phyloP scores from a whole-genome alignment of 495 filamentous ascomycete species.

The Neurospora sp. region DNA sequence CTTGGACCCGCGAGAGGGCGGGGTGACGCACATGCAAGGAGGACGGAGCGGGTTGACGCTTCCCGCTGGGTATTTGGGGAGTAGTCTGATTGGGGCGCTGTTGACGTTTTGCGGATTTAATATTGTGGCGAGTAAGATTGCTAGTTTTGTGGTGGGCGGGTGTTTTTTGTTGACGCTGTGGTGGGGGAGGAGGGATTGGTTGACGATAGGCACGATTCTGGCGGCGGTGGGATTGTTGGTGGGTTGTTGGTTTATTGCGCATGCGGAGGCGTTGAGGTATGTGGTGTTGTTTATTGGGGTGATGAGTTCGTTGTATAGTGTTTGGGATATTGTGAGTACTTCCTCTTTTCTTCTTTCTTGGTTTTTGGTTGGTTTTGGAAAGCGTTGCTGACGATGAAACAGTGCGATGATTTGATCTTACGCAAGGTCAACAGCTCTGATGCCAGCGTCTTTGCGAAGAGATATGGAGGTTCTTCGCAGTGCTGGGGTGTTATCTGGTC shows the following conservation, averaged over 20 bases:
- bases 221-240: slow-evolving; percentile 61
- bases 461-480: slow-evolving; percentile 68
- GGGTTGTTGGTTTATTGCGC: slow-evolving; percentile 69
- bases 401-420: slow-evolving; percentile 72
- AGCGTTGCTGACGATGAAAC: not conserved
- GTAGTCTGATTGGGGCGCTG: slow-evolving; percentile 62
- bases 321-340: slow-evolving; percentile 68
- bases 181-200: slow-evolving; percentile 71
- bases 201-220: slow-evolving; percentile 60
- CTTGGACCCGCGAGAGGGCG: slow-evolving; percentile 57
- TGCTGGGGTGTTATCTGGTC: slow-evolving; percentile 79
- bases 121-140: slow-evolving; percentile 69
- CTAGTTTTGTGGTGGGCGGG: slow-evolving; percentile 59
- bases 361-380: too few relatives aligned
- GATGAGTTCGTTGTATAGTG: slow-evolving; percentile 67
- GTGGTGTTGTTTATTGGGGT: slow-evolving; percentile 75
- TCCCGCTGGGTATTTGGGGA: slow-evolving; percentile 69
- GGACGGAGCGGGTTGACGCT: slow-evolving; percentile 62
- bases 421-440: slow-evolving; percentile 74
- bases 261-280: slow-evolving; percentile 62
- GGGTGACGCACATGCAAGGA: slow-evolving; percentile 73
- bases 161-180: slow-evolving; percentile 69
- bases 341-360: slow-evolving; percentile 6
- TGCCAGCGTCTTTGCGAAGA: slow-evolving; percentile 69
- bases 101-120: slow-evolving; percentile 75